These are phyloP conservation scores for Vitis hybrid DNA, from an alignment of 177 flowering plant genomes.

Conservation along the genomic window DNA sequence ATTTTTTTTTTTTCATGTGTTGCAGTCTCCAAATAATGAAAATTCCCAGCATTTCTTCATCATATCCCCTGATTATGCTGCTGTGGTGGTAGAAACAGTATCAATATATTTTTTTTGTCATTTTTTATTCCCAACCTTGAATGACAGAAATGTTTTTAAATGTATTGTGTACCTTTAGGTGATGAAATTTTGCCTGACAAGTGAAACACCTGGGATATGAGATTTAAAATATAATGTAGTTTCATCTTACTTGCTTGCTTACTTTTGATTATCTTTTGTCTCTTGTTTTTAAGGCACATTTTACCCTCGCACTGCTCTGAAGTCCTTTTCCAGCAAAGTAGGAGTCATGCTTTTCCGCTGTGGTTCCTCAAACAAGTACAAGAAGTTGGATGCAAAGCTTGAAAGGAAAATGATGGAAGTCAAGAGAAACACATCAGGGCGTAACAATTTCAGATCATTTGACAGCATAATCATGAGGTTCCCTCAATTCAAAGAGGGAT, in stretches of 20 bases:
- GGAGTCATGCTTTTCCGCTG: slow-evolving; percentile 36
- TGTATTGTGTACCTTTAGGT: too few relatives aligned
- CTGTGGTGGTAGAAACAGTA: too few relatives aligned
- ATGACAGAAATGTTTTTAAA: too few relatives aligned
- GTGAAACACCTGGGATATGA: too few relatives aligned
- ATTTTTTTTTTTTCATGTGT: too few relatives aligned
- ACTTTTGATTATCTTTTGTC: slow-evolving; percentile 12
- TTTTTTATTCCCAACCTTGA: too few relatives aligned
- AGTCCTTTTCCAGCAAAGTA: slow-evolving; percentile 43
- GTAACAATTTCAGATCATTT: slow-evolving; percentile 50
- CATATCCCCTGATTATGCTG: too few relatives aligned
- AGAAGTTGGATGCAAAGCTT: slow-evolving; percentile 55
- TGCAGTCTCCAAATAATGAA: too few relatives aligned
- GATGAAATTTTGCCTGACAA: too few relatives aligned
- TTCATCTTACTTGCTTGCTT: background rate
- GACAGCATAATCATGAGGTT: slow-evolving; percentile 70
- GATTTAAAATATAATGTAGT: background rate
- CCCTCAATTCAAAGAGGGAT: slow-evolving; percentile 58
- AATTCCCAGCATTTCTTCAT: too few relatives aligned
- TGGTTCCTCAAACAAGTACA: slow-evolving; percentile 41
- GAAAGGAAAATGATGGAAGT: slow-evolving; percentile 60
- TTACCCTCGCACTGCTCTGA: slow-evolving; percentile 35
- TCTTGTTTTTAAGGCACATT: slow-evolving; percentile 34
- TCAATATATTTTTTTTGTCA: too few relatives aligned
- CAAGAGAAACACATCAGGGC: slow-evolving; percentile 36